Percentiles rank a stretch among this genome's conserved stretches.
These are phyloP conservation scores for Vigna trinervia DNA, from an alignment of 306 rosid species.

Conservation along the genomic window DNA sequence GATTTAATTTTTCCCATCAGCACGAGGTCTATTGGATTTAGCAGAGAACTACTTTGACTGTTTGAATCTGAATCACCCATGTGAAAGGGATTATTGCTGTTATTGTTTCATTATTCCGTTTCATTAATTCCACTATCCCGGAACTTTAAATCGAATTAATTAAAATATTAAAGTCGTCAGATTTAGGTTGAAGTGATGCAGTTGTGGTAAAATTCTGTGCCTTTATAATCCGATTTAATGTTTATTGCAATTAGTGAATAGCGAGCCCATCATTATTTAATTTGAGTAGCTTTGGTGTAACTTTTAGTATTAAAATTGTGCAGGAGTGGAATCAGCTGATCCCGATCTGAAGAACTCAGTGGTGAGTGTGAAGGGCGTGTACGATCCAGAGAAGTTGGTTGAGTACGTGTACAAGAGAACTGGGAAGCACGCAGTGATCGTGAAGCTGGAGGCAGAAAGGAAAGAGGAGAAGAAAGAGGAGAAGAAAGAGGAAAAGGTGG, in stretches of 20 bases:
- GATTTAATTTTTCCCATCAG: slow-evolving; percentile 2
- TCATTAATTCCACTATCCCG: neutral
- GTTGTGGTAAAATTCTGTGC: slow-evolving; percentile 23
- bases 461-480: slow-evolving; percentile 43
- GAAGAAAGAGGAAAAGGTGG: slow-evolving; percentile 36
- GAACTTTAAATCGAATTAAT: slow-evolving; percentile 32
- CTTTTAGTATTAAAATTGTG: neutral
- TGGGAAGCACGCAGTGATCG: slow-evolving; percentile 72
- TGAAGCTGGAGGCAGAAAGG: slow-evolving; percentile 64
- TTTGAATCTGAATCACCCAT: slow-evolving; percentile 38
- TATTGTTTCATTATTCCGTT: slow-evolving; percentile 4
- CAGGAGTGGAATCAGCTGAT: slow-evolving; percentile 88
- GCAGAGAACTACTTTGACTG: neutral
- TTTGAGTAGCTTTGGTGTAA: neutral
- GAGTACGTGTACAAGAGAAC: slow-evolving; percentile 66
- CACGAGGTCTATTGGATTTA: neutral
- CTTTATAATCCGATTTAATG: slow-evolving; percentile 9
- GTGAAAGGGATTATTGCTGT: neutral
- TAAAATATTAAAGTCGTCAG: slow-evolving; percentile 16
- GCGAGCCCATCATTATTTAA: slow-evolving; percentile 40
- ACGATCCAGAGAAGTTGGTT: slow-evolving; percentile 69
- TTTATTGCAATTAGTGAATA: neutral
- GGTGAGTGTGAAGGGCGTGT: slow-evolving; percentile 75
- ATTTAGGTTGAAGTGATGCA: slow-evolving; percentile 21
- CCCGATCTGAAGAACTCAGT: slow-evolving; percentile 74